Conservation (phyloP, 257 asterid genomes). For the Scutellaria baicalensis region DNA sequence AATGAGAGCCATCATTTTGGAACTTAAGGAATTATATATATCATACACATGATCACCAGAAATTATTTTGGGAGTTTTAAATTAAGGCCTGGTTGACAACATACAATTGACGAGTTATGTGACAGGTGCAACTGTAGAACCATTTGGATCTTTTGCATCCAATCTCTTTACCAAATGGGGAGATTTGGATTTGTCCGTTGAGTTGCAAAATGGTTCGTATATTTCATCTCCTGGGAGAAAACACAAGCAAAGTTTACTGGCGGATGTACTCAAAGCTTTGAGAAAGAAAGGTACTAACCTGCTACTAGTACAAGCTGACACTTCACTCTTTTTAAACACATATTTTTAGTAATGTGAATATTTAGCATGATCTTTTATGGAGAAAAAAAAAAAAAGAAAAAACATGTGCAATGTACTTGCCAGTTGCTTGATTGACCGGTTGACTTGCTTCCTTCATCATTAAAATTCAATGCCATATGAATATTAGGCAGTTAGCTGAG, state of each 20-base stretch:
- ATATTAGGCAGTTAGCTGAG: constrained; percentile 1
- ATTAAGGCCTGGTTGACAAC: not conserved
- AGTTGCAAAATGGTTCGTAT: constrained; percentile 56
- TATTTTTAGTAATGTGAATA: not conserved
- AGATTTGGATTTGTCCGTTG: constrained; percentile 87
- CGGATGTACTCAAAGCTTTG: constrained; percentile 52
- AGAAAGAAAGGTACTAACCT: constrained; percentile 61
- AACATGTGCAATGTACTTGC: not conserved
- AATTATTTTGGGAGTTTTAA: not conserved
- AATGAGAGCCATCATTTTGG: not conserved
- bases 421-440: not conserved
- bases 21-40: not conserved
- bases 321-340: not conserved
- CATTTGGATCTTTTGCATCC: constrained; percentile 94
- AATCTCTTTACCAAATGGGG: constrained; percentile 96
- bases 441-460: not conserved
- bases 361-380: not conserved
- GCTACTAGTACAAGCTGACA: not conserved
- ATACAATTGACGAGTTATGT: constrained; percentile 14
- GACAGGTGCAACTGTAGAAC: constrained; percentile 96
- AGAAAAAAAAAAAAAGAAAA: not conserved
- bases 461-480: not conserved
- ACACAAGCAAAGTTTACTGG: constrained; percentile 58
- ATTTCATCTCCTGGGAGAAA: constrained; percentile 69
- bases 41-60: not conserved